Conservation (phyloP, 2,329 filamentous ascomycete species). For the Macrophomina phaseolina region DNA sequence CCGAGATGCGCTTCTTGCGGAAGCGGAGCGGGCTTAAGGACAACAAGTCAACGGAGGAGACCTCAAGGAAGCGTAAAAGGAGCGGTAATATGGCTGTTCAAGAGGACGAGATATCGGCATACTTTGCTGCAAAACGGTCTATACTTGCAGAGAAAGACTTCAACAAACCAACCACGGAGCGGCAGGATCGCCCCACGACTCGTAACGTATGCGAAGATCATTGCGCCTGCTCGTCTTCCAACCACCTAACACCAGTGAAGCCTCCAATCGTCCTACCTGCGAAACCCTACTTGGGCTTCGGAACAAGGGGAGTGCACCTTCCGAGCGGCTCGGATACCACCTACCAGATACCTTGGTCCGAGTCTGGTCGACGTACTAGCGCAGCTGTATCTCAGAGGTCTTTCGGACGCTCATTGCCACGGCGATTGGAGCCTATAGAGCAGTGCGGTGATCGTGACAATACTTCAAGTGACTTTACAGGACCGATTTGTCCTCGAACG, state of each 20-base stretch:
- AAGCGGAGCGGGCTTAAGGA: slow-evolving; percentile 40
- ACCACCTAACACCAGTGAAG: slow-evolving; percentile 28
- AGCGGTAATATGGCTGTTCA: slow-evolving; percentile 41
- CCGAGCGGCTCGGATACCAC: slow-evolving; percentile 33
- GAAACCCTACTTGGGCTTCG: slow-evolving; percentile 46
- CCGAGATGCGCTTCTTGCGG: slow-evolving; percentile 57
- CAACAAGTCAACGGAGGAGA: slow-evolving; percentile 33
- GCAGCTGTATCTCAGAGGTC: background rate
- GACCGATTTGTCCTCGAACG: background rate
- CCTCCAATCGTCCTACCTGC: slow-evolving; percentile 43
- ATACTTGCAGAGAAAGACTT: slow-evolving; percentile 35
- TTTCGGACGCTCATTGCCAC: background rate
- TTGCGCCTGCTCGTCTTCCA: background rate
- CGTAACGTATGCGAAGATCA: background rate
- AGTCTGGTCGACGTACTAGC: slow-evolving; percentile 38
- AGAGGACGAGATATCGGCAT: slow-evolving; percentile 52
- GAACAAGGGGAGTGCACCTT: slow-evolving; percentile 39
- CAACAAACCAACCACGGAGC: slow-evolving; percentile 32
- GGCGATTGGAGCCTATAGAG: background rate
- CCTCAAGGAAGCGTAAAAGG: slow-evolving; percentile 37
- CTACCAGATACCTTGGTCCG: slow-evolving; percentile 51
- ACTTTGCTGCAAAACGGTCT: slow-evolving; percentile 46
- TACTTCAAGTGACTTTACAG: background rate
- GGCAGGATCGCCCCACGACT: background rate
- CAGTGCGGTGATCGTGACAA: background rate